Base-by-base conservation (phyloP, 2,329 filamentous ascomycete species). In the Cryphonectria japonica region DNA sequence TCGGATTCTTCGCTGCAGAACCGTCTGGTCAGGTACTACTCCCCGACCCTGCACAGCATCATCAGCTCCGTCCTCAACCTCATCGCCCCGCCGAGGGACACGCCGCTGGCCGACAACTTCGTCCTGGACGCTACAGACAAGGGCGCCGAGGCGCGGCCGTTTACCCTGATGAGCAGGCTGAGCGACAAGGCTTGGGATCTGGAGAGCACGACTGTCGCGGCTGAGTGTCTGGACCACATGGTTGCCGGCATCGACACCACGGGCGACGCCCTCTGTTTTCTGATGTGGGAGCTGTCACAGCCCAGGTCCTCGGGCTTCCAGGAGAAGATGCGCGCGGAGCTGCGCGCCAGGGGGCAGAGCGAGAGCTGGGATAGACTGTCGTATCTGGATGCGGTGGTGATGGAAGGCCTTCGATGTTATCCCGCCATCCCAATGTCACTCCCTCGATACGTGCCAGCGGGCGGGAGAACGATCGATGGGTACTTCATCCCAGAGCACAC, bases 191-290 rank as follows among this genome's bases (percentile, higher is more conserved):
- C 80, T 75, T 74, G 81, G 75, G 78, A 82, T 4, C 82, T 91
- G 46, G 83, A 86, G 46, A 78, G 82, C 3, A 79, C 87, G 3
- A 85, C 90, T 75, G 85, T 88, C 73, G 89, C 89, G 0, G 90
- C 90, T 29, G 91, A 93, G 78, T 91, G 89, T 75, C 85, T 91
- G 70, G 91, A 93, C 75, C 91, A 93, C 78, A 89, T 93, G 87
- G 89, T 87, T 0, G 91, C 91, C 0, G 91, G 91, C 0, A 92
- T 93, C 72, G 91, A 93, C 75, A 93, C 91, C 0, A 92, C 91
- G 0, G 90, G 90, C 22, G 91, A 93, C 74, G 89, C 85, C 0
- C 82, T 93, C 0, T 92, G 89, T 76, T 92, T 92, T 76, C 82
- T 93, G 16, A 90, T 93, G 87, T 91, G 90, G 85, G 87, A 92